Evolutionary conservation across 2,329 filamentous ascomycete species (phyloP).

Genomic region (Phialemonium atrogriseum): DNA sequence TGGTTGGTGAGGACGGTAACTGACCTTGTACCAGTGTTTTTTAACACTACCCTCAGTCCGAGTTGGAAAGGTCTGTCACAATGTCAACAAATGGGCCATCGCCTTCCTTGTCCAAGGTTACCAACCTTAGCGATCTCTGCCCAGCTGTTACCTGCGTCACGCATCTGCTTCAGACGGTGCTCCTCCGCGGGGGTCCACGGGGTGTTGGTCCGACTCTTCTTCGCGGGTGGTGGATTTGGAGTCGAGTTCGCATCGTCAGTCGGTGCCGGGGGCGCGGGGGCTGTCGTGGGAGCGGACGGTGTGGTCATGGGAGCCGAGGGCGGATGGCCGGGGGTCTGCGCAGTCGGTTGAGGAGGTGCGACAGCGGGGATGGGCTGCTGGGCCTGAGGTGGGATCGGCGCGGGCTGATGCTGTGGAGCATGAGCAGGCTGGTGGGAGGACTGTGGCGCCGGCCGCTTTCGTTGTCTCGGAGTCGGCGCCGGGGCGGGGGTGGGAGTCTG

Average conservation of each 20-base stretch:
- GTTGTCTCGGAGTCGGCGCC: conserved; percentile 26
- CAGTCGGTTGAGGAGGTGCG: conserved; percentile 10
- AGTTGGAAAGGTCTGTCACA: conserved; percentile 70
- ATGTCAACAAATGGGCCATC: conserved; percentile 9
- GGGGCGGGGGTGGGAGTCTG: conserved; percentile 29
- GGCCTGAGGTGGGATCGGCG: conserved; percentile 18
- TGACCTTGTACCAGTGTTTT: conserved; percentile 98
- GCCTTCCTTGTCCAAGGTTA: conserved; percentile 1
- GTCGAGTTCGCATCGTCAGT: conserved; percentile 23
- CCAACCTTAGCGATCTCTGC: conserved; percentile 93
- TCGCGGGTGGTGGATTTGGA: conserved; percentile 50
- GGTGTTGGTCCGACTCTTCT: conserved; percentile 97
- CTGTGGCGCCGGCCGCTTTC: conserved; percentile 23
- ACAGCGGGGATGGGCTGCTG: conserved; percentile 7
- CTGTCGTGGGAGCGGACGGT: conserved; percentile 16
- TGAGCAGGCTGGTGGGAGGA: conserved; percentile 5
- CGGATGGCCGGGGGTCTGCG: conserved; percentile 19
- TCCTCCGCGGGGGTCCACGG: conserved; percentile 97
- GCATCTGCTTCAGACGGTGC: conserved; percentile 84
- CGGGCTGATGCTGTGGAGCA: conserved; percentile 22
- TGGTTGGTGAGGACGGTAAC: conserved; percentile 8
- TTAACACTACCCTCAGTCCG: conserved; percentile 97
- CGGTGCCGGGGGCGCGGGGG: conserved; percentile 16
- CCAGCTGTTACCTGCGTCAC: conserved; percentile 90
- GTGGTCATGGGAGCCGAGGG: conserved; percentile 20